phyloP scores from a whole-genome alignment of 768 basidiomycete genomes.

The Hygrocybe coccinea region DNA sequence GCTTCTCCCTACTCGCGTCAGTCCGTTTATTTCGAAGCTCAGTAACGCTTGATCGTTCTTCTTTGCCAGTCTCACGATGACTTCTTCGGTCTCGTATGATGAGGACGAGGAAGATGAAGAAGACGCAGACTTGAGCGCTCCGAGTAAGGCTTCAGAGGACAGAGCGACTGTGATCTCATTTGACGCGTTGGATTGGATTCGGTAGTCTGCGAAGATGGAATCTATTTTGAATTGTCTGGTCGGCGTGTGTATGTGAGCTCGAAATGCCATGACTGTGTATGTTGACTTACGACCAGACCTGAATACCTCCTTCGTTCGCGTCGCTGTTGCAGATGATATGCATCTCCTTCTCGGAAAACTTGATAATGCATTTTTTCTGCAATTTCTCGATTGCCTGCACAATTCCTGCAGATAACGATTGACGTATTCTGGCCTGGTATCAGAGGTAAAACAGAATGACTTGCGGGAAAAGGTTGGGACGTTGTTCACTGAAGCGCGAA shows the following conservation, averaged over 20 bases:
- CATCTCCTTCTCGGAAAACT: constrained; percentile 68
- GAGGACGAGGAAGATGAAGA: constrained; percentile 39
- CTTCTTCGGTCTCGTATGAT: constrained; percentile 53
- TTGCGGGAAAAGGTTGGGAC: constrained; percentile 53
- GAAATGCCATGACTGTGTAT: not conserved
- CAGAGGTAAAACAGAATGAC: constrained; percentile 8
- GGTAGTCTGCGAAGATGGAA: constrained; percentile 68
- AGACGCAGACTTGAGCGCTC: constrained; percentile 63
- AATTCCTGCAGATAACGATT: constrained; percentile 46
- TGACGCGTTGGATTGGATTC: constrained; percentile 79
- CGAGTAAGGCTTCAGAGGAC: constrained; percentile 67
- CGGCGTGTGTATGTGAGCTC: too few relatives aligned
- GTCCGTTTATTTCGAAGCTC: constrained; percentile 67
- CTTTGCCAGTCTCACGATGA: constrained; percentile 82
- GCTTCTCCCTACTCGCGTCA: constrained; percentile 57
- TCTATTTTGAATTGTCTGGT: constrained; percentile 58
- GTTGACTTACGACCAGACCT: constrained; percentile 62
- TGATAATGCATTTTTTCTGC: constrained; percentile 79
- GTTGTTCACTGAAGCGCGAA: constrained; percentile 56
- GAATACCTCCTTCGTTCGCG: constrained; percentile 75
- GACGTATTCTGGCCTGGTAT: not conserved
- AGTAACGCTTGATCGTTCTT: constrained; percentile 76
- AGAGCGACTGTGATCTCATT: constrained; percentile 79
- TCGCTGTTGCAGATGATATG: constrained; percentile 82
- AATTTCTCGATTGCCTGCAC: constrained; percentile 80